A percentile compares a stretch with the other conserved stretches of the same genome.
phyloP scores from a whole-genome alignment of 2,329 filamentous ascomycete genomes.

The Sporothrix variecibatus region DNA sequence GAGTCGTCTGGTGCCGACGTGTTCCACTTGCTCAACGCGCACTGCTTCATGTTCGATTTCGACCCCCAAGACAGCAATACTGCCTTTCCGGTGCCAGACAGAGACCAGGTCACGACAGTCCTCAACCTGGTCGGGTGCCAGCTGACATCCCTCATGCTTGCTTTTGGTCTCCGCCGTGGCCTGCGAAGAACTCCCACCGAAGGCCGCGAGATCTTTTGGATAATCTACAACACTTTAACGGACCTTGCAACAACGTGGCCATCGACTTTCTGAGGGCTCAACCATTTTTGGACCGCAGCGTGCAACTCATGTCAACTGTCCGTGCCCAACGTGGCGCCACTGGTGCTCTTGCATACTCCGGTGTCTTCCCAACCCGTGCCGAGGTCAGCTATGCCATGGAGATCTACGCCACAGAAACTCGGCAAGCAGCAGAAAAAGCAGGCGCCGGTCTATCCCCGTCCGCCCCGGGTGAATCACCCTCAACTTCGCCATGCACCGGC shows the following conservation, averaged over 20 bases:
- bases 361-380: constrained; percentile 9
- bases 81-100: background rate
- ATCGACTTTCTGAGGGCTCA: background rate
- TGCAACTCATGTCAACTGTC: constrained; percentile 5
- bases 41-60: constrained; percentile 16
- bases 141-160: constrained; percentile 15
- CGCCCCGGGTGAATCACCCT: background rate
- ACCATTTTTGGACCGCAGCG: constrained; percentile 13
- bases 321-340: constrained; percentile 11
- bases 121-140: constrained; percentile 12
- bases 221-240: background rate
- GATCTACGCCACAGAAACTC: background rate
- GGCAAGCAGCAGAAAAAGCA: background rate
- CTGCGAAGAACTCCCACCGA: background rate
- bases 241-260: background rate
- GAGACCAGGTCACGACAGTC: background rate
- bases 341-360: background rate
- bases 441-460: background rate
- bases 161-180: background rate
- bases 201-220: constrained; percentile 5
- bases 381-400: constrained; percentile 17
- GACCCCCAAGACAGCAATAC: background rate
- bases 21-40: constrained; percentile 7
- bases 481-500: background rate
- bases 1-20: constrained; percentile 4